Evolutionary conservation across 441 rosid genomes (phyloP), one percentile per base, ranked within the genome.

Genomic region (Bocquillonia castaneifolia): DNA sequence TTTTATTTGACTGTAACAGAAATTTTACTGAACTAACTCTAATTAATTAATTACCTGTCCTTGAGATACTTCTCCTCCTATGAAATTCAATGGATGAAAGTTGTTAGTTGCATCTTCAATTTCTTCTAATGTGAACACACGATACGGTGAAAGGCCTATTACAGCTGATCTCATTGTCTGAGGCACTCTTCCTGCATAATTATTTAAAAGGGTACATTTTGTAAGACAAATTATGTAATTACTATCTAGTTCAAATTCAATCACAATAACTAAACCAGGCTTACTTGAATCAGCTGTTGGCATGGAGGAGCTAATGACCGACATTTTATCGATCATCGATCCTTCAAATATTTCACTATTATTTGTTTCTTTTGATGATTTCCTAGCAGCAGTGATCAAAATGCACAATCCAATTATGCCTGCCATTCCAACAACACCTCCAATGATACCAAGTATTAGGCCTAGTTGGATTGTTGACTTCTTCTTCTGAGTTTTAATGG

Each of bases 51-150:
- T 26, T 78, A 88, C 98, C 96, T 83, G 88, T 66, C 86, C 96
- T 29, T 85, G 84, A 40, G 79, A 64, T 61, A 69, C 90, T 69
- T 86, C 86, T 45, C 77, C 80, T 53, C 77, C 80, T 53, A 88
- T 50, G 63, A 89, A 83, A 76, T 84, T 87, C 63, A 74, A 62
- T 60, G 84, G 79, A 76, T 93, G 90, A 63, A 93, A 93, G 66
- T 84, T 84, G 77, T 83, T 83, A 12, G 96, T 93, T 37, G 91
- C 99, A 59, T 88, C 93, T 78, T 93, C 97, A 23, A 93, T 70
- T 56, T 93, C 96, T 74, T 93, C 97, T 75, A 88, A 74, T 22
- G 85, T 77, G 84, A 86, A 89, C 51, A 79, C 78, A 0, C 82
- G 84, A 70, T 87, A 91, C 0, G 89, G 88, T 20, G 89, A 85